Evolutionary conservation across 2,329 filamentous ascomycete genomes (phyloP).

Genomic region (Fusarium piperis): DNA sequence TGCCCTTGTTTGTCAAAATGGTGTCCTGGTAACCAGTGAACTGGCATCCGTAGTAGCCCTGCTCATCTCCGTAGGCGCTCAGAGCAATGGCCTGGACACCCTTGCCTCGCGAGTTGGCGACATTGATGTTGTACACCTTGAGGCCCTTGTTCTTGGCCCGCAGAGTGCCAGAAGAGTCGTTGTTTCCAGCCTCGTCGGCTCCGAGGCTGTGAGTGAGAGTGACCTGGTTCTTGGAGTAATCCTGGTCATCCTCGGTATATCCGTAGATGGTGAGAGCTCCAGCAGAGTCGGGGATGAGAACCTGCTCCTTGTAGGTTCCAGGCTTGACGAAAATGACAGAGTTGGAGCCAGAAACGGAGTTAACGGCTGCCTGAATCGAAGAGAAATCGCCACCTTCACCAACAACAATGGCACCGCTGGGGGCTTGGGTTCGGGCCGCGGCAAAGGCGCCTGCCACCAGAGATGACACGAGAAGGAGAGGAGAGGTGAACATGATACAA

Average conservation of each 20-base stretch:
- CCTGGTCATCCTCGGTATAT: conserved; percentile 61
- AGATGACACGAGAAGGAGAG: conserved; percentile 11
- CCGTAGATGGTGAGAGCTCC: conserved; percentile 68
- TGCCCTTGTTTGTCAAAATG: conserved; percentile 55
- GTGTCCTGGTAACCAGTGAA: conserved; percentile 62
- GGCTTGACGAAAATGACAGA: conserved; percentile 39
- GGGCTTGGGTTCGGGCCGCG: conserved; percentile 43
- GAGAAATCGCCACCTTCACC: conserved; percentile 48
- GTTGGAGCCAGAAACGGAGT: conserved; percentile 48
- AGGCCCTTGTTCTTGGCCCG: conserved; percentile 58
- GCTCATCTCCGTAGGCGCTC: conserved; percentile 47
- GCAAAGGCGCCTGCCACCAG: conserved; percentile 25
- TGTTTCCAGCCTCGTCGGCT: conserved; percentile 52
- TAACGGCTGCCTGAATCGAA: conserved; percentile 64
- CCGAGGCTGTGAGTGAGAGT: conserved; percentile 56
- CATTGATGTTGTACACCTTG: conserved; percentile 69
- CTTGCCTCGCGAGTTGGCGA: conserved; percentile 56
- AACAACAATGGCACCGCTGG: conserved; percentile 45
- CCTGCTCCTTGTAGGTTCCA: conserved; percentile 58
- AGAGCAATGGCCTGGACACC: conserved; percentile 56
- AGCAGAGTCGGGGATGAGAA: conserved; percentile 59
- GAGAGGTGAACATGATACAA: conserved; percentile 5
- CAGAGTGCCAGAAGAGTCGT: conserved; percentile 62
- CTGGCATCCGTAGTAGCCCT: conserved; percentile 58
- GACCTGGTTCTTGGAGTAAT: conserved; percentile 66